Percentiles rank a stretch among this genome's conserved stretches.
Conservation (phyloP, 192 early-diverging fungal species). For the Chytriomyces confervae region DNA sequence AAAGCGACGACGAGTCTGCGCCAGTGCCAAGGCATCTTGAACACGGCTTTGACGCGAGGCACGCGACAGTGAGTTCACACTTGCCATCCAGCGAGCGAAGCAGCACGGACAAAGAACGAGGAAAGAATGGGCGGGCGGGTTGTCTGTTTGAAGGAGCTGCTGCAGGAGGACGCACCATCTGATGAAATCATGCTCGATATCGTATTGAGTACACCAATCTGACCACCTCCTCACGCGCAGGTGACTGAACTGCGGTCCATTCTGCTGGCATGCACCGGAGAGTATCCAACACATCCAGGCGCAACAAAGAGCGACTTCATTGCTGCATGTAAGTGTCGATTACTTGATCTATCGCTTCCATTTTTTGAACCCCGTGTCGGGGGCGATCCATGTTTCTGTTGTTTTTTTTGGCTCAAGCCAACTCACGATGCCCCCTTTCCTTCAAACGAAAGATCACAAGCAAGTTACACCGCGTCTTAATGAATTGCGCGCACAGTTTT, state of each 20-base stretch:
- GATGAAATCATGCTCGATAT: not conserved
- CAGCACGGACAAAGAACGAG: no score
- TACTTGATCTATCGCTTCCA: not conserved
- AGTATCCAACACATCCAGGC: not conserved
- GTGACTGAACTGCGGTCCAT: not conserved
- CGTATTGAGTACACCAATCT: not conserved
- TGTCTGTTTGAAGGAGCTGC: no score
- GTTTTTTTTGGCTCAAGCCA: not conserved
- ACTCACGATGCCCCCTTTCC: not conserved
- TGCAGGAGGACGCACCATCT: no score
- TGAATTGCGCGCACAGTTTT: not conserved
- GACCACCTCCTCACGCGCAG: not conserved
- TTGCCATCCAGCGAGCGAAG: no score
- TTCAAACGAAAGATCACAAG: not conserved
- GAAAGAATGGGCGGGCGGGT: not conserved
- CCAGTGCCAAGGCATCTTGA: not conserved
- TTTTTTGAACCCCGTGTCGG: not conserved
- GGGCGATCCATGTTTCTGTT: not conserved
- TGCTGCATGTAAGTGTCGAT: not conserved
- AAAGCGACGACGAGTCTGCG: no score
- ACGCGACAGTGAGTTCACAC: not conserved
- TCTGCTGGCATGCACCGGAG: not conserved
- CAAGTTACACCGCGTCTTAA: not conserved
- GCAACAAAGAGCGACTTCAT: not conserved
- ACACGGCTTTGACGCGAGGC: not conserved